Evolutionary conservation across 306 rosid species (phyloP), one percentile per base, ranked within the genome.

Genomic region (Medicago lupulina): DNA sequence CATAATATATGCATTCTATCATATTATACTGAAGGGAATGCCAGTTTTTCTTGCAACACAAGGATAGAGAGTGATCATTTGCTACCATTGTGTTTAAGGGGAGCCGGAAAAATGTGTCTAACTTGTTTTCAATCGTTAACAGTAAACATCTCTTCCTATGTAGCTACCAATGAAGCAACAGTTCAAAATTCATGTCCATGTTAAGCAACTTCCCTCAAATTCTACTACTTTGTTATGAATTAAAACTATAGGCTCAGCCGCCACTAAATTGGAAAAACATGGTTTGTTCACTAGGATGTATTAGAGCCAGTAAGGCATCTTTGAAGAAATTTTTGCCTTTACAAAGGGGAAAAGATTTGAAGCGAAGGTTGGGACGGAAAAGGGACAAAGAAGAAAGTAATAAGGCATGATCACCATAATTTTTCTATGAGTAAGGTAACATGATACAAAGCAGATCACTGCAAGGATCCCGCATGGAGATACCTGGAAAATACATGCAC

Each of bases 361-460:
- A 49, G 55, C 43, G 12, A 18, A 41, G 41, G 68, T 13, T 11
- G 4, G 21, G 31, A 67, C 19, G 54, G 0, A 15, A 19, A 49
- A 51, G 46, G 67, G 75, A 38, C 2, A 23, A 55, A 53, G 64
- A 74, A 71, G 73, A 66, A 78, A 79, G 80, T 74, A 80, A 86
- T 47, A 76, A 81, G 78, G 79, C 65, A 78, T 55, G 73, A 83
- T 81, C 38, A 34, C 38, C 73, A 77, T 79, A 81, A 77, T 75
- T 86, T 88, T 88, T 83, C 90, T 86, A 67, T 84, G 80, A 77
- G 88, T 76, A 85, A 74, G 85, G 84, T 88, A 79, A 80, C 91
- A 92, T 89, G 59, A 71, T 88, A 92, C 93, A 92, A 77, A 85
- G 92, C 84, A 86, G 90, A 88, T 85, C 88, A 85, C 68, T 76